Conservation (phyloP, 1,284 basidiomycete species). For the Vanrija humicola region DNA sequence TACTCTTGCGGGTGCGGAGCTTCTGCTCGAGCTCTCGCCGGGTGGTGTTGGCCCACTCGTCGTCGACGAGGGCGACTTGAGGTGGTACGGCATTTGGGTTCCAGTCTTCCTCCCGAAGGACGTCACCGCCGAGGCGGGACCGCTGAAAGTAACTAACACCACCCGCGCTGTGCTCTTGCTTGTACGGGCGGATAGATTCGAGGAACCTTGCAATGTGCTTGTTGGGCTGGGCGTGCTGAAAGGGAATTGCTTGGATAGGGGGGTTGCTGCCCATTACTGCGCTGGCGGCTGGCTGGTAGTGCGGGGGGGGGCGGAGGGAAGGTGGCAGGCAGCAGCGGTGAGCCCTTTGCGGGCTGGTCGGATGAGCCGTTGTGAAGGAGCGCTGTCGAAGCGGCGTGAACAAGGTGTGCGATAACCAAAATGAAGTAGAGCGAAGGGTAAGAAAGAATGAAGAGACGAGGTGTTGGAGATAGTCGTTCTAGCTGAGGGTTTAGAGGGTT, state of each 20-base stretch:
- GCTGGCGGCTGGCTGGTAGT: not conserved
- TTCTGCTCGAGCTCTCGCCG: not conserved
- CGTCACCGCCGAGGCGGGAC: not conserved
- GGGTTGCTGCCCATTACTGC: conserved; percentile 16
- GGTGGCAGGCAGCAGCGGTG: not conserved
- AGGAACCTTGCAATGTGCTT: conserved; percentile 13
- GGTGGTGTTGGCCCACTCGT: not conserved
- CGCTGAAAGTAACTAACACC: not conserved
- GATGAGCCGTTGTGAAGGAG: too few species aligned
- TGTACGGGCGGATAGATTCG: conserved; percentile 1
- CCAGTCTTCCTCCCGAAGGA: conserved; percentile 17
- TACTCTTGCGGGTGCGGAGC: too few species aligned
- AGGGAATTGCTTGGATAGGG: conserved; percentile 12
- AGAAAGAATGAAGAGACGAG: too few species aligned
- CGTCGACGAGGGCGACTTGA: too few species aligned
- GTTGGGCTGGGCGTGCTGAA: conserved; percentile 9
- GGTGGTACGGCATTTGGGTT: not conserved
- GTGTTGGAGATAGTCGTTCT: too few species aligned
- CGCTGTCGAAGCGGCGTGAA: too few species aligned
- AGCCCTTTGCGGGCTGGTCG: too few species aligned
- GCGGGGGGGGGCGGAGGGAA: not conserved
- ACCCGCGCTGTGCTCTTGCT: not conserved
- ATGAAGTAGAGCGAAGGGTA: too few species aligned
- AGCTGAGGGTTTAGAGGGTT: too few species aligned
- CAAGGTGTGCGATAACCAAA: too few species aligned